These are phyloP conservation scores for Pisolithus microcarpus DNA, from an alignment of 768 basidiomycete species.

Conservation along the genomic window DNA sequence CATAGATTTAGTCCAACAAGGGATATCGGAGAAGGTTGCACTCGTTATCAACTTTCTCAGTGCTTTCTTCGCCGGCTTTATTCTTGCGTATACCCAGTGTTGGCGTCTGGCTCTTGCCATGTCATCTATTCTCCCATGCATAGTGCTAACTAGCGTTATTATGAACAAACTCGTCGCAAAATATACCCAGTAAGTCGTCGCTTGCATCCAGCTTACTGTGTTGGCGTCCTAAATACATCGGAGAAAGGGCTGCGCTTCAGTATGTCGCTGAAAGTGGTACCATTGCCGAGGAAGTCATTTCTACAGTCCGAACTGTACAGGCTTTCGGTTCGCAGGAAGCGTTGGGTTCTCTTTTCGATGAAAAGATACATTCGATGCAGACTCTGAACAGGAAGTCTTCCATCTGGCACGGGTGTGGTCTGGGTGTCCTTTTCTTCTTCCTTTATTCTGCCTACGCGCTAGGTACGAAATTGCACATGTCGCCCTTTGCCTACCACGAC, in stretches of 20 bases:
- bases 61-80: conserved; percentile 76
- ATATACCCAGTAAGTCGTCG: conserved; percentile 53
- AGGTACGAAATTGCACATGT: conserved; percentile 29
- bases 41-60: conserved; percentile 55
- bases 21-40: conserved; percentile 85
- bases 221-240: background rate
- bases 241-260: conserved; percentile 50
- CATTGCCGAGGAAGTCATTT: conserved; percentile 90
- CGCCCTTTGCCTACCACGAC: background rate
- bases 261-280: conserved; percentile 74
- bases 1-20: conserved; percentile 81
- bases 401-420: conserved; percentile 49
- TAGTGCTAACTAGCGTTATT: conserved; percentile 60
- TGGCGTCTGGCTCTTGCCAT: conserved; percentile 85
- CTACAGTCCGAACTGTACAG: conserved; percentile 81
- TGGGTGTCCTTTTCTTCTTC: conserved; percentile 76
- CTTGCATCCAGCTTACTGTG: background rate
- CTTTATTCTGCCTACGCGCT: conserved; percentile 73
- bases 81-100: conserved; percentile 59
- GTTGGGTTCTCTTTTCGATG: conserved; percentile 62
- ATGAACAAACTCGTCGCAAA: conserved; percentile 63
- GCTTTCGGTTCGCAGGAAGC: conserved; percentile 79
- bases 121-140: conserved; percentile 78
- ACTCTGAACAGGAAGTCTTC: conserved; percentile 52
- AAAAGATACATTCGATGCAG: conserved; percentile 46